Evolutionary conservation across 495 filamentous ascomycete species (phyloP).

Genomic region (Aspergillus carlsbadensis): DNA sequence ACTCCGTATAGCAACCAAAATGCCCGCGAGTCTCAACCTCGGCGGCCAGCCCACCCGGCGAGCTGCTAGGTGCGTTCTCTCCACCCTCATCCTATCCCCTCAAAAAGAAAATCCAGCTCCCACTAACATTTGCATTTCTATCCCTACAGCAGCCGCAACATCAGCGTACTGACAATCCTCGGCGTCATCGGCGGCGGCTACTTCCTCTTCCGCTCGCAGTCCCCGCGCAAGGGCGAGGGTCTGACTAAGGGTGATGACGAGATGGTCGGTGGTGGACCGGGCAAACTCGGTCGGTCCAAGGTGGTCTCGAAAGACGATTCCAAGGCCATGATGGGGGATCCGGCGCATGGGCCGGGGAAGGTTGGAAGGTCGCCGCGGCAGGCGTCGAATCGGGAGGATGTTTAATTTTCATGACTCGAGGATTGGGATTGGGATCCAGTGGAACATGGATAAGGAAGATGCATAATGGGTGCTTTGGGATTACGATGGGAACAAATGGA

Average conservation of each 20-base stretch:
- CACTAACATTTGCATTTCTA: not conserved
- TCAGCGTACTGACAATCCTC: not conserved
- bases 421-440: too few relatives aligned
- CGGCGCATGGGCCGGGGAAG: not conserved
- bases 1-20: not conserved
- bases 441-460: too few relatives aligned
- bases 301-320: not conserved
- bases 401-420: not conserved
- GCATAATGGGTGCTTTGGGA: too few relatives aligned
- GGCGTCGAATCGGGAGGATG: not conserved
- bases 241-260: not conserved
- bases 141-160: not conserved
- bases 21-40: not conserved
- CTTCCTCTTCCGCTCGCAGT: not conserved
- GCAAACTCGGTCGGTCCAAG: not conserved
- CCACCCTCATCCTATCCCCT: not conserved
- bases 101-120: not conserved
- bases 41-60: not conserved
- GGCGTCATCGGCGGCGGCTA: not conserved
- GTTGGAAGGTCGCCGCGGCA: constrained; percentile 2
- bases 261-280: not conserved
- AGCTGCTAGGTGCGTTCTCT: not conserved
- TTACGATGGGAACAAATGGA: too few relatives aligned
- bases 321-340: not conserved
- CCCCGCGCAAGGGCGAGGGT: not conserved